These are phyloP conservation scores for Candida ascalaphidarum DNA, from an alignment of 805 yeast genomes.

Conservation along the genomic window DNA sequence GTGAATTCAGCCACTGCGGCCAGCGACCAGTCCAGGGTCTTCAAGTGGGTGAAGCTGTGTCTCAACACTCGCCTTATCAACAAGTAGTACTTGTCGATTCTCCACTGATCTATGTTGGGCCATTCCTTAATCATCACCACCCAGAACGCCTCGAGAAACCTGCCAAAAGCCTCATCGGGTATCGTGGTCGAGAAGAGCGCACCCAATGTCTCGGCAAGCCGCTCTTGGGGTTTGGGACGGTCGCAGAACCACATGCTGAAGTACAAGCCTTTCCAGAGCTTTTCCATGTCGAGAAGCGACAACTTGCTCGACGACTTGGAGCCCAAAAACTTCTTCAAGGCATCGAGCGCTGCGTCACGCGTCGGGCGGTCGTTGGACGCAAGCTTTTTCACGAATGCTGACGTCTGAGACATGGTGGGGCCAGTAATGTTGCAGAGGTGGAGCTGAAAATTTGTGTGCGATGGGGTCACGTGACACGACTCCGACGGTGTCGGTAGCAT, in stretches of 20 bases:
- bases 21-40: conserved; percentile 45
- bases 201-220: conserved; percentile 69
- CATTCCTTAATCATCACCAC: conserved; percentile 69
- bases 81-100: conserved; percentile 81
- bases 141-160: conserved; percentile 76
- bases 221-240: conserved; percentile 85
- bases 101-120: conserved; percentile 74
- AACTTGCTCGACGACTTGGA: conserved; percentile 30
- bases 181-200: conserved; percentile 38
- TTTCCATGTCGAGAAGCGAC: conserved; percentile 52
- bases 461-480: too few relatives aligned
- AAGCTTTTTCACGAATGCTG: conserved; percentile 65
- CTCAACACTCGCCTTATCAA: conserved; percentile 70
- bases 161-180: conserved; percentile 32
- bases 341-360: conserved; percentile 64
- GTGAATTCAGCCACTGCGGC: conserved; percentile 38
- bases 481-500: too few relatives aligned
- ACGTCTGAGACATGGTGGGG: conserved; percentile 18
- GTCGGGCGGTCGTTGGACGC: conserved; percentile 77
- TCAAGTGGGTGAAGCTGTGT: conserved; percentile 52
- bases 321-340: conserved; percentile 51
- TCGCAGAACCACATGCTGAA: conserved; percentile 96
- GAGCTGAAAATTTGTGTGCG: too few relatives aligned
- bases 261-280: conserved; percentile 94
- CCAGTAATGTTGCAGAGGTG: too few relatives aligned